These are phyloP conservation scores for Fomitopsis palustris DNA, from an alignment of 1,284 basidiomycete species.

Conservation along the genomic window DNA sequence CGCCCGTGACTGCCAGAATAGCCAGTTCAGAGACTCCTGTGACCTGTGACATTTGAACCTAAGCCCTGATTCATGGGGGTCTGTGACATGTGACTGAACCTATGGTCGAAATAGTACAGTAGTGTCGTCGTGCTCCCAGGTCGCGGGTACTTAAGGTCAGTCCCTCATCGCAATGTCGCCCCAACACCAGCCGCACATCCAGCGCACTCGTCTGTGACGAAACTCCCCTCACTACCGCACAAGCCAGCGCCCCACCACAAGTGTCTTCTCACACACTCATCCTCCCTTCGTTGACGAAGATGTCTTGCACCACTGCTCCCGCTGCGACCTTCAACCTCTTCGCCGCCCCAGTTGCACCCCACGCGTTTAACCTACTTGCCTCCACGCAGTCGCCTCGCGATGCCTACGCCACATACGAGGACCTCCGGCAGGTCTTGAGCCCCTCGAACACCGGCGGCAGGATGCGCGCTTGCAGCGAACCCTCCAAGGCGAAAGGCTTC, in stretches of 20 bases:
- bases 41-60: no score
- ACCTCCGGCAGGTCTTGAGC: constrained; percentile 12
- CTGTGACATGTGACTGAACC: no score
- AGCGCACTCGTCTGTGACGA: constrained; percentile 9
- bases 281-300: constrained; percentile 5
- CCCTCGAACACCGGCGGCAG: constrained; percentile 10
- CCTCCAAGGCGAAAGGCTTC: constrained; percentile 12
- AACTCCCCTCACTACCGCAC: not conserved
- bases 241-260: not conserved
- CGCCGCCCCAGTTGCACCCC: constrained; percentile 13
- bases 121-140: not conserved
- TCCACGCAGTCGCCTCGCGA: constrained; percentile 20
- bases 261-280: not conserved
- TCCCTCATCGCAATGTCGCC: not conserved
- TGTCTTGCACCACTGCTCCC: constrained; percentile 10
- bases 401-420: constrained; percentile 18
- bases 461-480: constrained; percentile 12
- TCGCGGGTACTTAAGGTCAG: constrained; percentile 6
- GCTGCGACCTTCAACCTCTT: constrained; percentile 14
- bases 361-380: constrained; percentile 22
- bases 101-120: no score
- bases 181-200: constrained; percentile 2
- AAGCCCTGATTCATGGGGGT: no score
- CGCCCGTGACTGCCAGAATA: no score
- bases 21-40: no score